phyloP scores from a whole-genome alignment of 495 filamentous ascomycete genomes.

The Rhypophila decipiens region DNA sequence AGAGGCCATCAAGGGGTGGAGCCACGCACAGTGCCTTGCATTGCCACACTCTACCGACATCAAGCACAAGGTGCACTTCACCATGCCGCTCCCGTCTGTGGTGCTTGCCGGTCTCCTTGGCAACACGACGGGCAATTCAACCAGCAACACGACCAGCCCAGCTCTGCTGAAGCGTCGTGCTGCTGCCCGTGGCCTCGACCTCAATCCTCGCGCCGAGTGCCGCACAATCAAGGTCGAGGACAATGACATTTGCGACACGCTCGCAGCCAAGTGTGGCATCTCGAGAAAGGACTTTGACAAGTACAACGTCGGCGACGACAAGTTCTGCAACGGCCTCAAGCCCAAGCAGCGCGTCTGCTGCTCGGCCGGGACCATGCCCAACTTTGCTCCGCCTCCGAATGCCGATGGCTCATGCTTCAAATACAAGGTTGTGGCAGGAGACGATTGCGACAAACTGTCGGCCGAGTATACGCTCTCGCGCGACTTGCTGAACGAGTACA shows the following conservation, averaged over 20 bases:
- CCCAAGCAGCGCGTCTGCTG: slow-evolving; percentile 43
- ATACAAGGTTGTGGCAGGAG: slow-evolving; percentile 26
- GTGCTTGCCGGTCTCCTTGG: neutral
- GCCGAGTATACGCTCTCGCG: slow-evolving; percentile 24
- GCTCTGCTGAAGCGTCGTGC: neutral
- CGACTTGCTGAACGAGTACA: slow-evolving; percentile 29
- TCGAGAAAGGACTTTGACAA: slow-evolving; percentile 28
- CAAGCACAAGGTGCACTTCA: neutral
- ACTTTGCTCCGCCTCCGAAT: slow-evolving; percentile 32
- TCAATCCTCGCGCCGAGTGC: slow-evolving; percentile 7
- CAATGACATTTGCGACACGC: slow-evolving; percentile 32
- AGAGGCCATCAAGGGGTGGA: slow-evolving; percentile 26
- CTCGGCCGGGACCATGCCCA: slow-evolving; percentile 28
- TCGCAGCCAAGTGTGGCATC: slow-evolving; percentile 38
- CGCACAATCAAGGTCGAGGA: slow-evolving; percentile 16
- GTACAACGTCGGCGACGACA: slow-evolving; percentile 27
- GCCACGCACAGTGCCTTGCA: slow-evolving; percentile 25
- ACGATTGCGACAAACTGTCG: slow-evolving; percentile 29
- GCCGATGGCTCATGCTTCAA: slow-evolving; percentile 36
- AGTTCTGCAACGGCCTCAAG: slow-evolving; percentile 30
- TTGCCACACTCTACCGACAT: slow-evolving; percentile 8
- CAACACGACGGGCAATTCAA: neutral
- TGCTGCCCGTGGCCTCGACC: neutral
- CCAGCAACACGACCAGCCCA: neutral
- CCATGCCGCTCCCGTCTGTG: neutral